Percentiles rank a stretch among this genome's conserved stretches.
phyloP scores from a whole-genome alignment of 192 early-diverging fungal genomes.

The Dissophora ornata region DNA sequence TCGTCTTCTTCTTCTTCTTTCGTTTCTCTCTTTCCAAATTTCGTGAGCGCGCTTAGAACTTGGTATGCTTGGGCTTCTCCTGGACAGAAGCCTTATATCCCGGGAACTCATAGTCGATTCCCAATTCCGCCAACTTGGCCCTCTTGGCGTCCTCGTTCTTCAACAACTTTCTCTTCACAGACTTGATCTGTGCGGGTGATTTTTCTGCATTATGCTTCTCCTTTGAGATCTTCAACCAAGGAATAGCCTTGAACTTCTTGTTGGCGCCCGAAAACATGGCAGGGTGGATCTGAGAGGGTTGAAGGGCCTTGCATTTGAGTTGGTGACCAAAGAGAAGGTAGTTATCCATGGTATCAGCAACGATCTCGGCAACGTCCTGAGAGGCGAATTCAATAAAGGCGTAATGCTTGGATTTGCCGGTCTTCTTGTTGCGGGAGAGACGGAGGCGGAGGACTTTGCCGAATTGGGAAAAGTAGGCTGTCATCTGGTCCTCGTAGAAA shows the following conservation, averaged over 20 bases:
- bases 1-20: too few species aligned
- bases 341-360: slow-evolving; percentile 97
- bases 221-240: slow-evolving; percentile 67
- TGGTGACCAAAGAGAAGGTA: slow-evolving; percentile 86
- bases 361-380: slow-evolving; percentile 86
- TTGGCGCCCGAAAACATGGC: slow-evolving; percentile 78
- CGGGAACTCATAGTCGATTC: slow-evolving; percentile 92
- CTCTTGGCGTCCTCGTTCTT: slow-evolving; percentile 71
- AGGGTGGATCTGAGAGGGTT: slow-evolving; percentile 74
- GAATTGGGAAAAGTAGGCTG: slow-evolving; percentile 93
- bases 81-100: slow-evolving; percentile 63
- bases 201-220: slow-evolving; percentile 74
- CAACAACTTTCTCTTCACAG: slow-evolving; percentile 62
- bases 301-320: slow-evolving; percentile 75
- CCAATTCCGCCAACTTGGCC: slow-evolving; percentile 70
- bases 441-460: slow-evolving; percentile 83
- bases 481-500: slow-evolving; percentile 95
- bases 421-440: slow-evolving; percentile 90
- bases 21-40: too few species aligned
- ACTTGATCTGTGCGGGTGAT: slow-evolving; percentile 59
- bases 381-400: slow-evolving; percentile 93
- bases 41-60: slow-evolving; percentile 42
- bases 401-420: slow-evolving; percentile 92
- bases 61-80: slow-evolving; percentile 55
- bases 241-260: slow-evolving; percentile 73